Percentiles rank a stretch among this genome's conserved stretches.
Evolutionary conservation across 208 protist genomes (phyloP).

Genomic region (Trypanosoma vivax): DNA sequence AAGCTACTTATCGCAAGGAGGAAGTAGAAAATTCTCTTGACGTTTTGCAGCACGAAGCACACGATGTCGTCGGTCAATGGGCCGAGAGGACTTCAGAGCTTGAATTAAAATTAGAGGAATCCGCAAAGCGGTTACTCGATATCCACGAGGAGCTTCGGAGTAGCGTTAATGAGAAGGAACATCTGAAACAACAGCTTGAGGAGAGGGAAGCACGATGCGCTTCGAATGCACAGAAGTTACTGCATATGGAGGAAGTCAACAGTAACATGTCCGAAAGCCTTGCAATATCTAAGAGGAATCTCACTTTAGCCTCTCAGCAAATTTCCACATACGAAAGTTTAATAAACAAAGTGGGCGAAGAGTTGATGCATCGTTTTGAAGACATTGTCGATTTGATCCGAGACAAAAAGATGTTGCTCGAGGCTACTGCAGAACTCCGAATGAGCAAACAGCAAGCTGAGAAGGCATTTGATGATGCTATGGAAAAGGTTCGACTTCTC

Average conservation of each 20-base stretch:
- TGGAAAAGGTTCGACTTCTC: constrained; percentile 4
- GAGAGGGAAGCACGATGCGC: constrained; percentile 20
- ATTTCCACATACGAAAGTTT: constrained; percentile 41
- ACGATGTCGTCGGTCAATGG: constrained; percentile 73
- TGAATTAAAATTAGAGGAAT: constrained; percentile 26
- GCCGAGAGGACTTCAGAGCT: constrained; percentile 42
- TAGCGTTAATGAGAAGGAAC: constrained; percentile 9
- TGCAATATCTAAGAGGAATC: constrained; percentile 1
- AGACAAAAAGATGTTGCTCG: constrained; percentile 6
- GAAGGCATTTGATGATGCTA: constrained; percentile 15
- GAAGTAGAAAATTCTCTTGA: constrained; percentile 43
- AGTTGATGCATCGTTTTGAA: constrained; percentile 27
- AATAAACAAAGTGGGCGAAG: constrained; percentile 33
- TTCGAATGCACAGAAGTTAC: constrained; percentile 12
- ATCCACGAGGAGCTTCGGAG: constrained; percentile 3
- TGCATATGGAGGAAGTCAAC: constrained; percentile 4
- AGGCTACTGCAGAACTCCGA: constrained; percentile 8
- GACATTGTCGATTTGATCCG: neutral
- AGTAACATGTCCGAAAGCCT: constrained; percentile 14
- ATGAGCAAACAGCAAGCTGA: constrained; percentile 24
- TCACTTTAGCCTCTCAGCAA: constrained; percentile 17
- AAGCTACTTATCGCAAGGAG: constrained; percentile 23
- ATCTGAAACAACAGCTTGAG: constrained; percentile 14
- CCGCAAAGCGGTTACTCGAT: constrained; percentile 4
- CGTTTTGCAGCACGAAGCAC: constrained; percentile 47